phyloP scores from a whole-genome alignment of 164 flowering plant species.

The Kalanchoe fedtschenkoi region DNA sequence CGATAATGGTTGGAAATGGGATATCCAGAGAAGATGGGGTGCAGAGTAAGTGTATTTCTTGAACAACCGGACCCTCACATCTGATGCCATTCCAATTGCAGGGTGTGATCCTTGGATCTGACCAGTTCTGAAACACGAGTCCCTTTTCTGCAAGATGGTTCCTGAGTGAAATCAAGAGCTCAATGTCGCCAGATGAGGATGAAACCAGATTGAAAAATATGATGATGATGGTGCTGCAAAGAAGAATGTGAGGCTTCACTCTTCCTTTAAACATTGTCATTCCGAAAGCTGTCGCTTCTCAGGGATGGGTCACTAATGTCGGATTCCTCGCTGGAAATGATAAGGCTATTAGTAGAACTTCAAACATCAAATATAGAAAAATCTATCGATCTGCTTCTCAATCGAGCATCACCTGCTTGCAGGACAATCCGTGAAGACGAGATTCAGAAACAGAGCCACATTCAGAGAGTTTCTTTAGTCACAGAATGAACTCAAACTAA shows the following conservation, averaged over 20 bases:
- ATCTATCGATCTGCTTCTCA: too few species aligned
- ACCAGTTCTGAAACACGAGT: conserved; percentile 33
- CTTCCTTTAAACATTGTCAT: conserved; percentile 2
- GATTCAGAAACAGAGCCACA: too few species aligned
- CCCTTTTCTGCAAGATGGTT: conserved; percentile 17
- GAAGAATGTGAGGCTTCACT: conserved; percentile 1
- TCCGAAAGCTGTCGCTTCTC: conserved; percentile 1
- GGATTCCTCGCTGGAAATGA: neutral
- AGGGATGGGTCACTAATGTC: conserved; percentile 2
- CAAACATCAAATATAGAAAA: too few species aligned
- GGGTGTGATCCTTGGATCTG: conserved; percentile 23
- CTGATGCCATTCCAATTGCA: conserved; percentile 52
- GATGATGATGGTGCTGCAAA: conserved; percentile 5
- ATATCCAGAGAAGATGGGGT: conserved; percentile 18
- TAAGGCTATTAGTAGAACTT: too few species aligned
- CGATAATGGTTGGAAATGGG: conserved; percentile 34
- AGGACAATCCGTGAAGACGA: too few species aligned
- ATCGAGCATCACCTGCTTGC: too few species aligned
- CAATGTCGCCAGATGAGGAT: conserved; percentile 17
- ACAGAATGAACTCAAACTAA: too few species aligned
- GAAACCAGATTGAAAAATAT: conserved; percentile 8
- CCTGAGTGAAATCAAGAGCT: conserved; percentile 20
- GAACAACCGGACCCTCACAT: conserved; percentile 31
- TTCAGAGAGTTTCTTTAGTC: too few species aligned
- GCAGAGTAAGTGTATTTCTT: conserved; percentile 26